Evolutionary conservation across 179 eudicot genomes (phyloP), one percentile per base, ranked within the genome.

Genomic region (Pouteria campechiana): DNA sequence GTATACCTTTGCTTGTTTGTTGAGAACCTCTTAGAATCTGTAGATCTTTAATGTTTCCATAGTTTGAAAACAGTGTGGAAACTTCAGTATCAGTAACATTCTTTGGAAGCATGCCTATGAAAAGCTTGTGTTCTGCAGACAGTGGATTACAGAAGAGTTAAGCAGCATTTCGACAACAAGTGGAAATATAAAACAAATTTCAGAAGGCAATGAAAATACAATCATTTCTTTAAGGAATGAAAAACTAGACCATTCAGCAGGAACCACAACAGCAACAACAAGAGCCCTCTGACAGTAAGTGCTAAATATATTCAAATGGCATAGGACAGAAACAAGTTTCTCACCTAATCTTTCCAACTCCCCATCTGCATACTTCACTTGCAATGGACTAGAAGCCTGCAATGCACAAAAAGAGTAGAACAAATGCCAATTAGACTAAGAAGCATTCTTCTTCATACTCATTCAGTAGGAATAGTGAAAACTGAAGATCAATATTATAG

Each of bases 281-380:
- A 18, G 1, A 28, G 44, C 9, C 6, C 36, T 39, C n/a, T n/a
- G n/a, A n/a, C n/a, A n/a, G n/a, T n/a, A n/a, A n/a, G n/a, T n/a
- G n/a, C n/a, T n/a, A n/a, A n/a, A n/a, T n/a, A n/a, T n/a, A n/a
- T n/a, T n/a, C n/a, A 25, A 17, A 9, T 37, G 17, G 14, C 22
- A 54, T 21, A 43, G 29, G 54, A 58, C 19, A 25, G 3, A 43
- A 54, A 41, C 37, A 4, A 27, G 24, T 27, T 41, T 44, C 34
- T 49, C 23, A 90, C 98, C 98, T 69, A 90, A 75, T 50, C 96
- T 82, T 77, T 86, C 98, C 68, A 90, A 56, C 75, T 90, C 98
- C 49, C 98, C 98, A 67, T 90, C 98, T 33, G 98, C 98, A 70
- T 90, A 90, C 75, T 90, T 90, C 73, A 90, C 95, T 79, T 90